These are phyloP conservation scores for Psidium guajava DNA, from an alignment of 345 rosid species.

Conservation along the genomic window DNA sequence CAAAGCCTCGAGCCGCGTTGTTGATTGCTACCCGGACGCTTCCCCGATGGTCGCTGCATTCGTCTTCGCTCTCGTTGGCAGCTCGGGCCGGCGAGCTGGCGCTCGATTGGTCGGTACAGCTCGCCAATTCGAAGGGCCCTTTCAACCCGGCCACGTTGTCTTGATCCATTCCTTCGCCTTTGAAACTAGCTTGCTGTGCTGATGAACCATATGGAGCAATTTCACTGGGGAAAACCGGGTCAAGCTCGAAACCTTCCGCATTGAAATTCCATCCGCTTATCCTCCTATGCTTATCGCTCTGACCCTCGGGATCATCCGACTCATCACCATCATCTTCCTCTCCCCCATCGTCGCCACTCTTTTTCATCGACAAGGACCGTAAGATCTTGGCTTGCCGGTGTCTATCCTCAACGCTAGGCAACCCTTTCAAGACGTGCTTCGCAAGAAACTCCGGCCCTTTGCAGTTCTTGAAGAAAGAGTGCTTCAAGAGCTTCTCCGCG, in stretches of 20 bases:
- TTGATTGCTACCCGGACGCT: not conserved
- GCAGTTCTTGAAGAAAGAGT: slow-evolving; percentile 61
- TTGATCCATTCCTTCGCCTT: slow-evolving; percentile 13
- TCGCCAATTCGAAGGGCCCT: not conserved
- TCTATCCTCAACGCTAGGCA: slow-evolving; percentile 68
- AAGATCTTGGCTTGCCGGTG: slow-evolving; percentile 20
- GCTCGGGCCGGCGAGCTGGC: not conserved
- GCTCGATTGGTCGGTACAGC: not conserved
- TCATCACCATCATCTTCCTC: slow-evolving; percentile 1
- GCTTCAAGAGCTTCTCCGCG: slow-evolving; percentile 65
- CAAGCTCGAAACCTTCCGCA: slow-evolving; percentile 57
- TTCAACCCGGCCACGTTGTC: not conserved
- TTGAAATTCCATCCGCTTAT: slow-evolving; percentile 91
- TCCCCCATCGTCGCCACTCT: not conserved
- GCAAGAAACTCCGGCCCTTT: slow-evolving; percentile 49
- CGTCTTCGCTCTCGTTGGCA: not conserved
- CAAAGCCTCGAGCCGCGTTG: slow-evolving; percentile 2
- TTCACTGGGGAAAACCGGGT: slow-evolving; percentile 57
- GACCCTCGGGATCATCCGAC: not conserved
- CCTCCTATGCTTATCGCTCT: slow-evolving; percentile 45
- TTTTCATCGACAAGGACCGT: slow-evolving; percentile 4
- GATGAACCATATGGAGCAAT: not conserved
- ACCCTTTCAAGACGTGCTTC: slow-evolving; percentile 44
- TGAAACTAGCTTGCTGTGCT: slow-evolving; percentile 17
- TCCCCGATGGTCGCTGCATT: not conserved